These are phyloP conservation scores for Camillea tinctor DNA, from an alignment of 2,329 filamentous ascomycete genomes.

Conservation along the genomic window DNA sequence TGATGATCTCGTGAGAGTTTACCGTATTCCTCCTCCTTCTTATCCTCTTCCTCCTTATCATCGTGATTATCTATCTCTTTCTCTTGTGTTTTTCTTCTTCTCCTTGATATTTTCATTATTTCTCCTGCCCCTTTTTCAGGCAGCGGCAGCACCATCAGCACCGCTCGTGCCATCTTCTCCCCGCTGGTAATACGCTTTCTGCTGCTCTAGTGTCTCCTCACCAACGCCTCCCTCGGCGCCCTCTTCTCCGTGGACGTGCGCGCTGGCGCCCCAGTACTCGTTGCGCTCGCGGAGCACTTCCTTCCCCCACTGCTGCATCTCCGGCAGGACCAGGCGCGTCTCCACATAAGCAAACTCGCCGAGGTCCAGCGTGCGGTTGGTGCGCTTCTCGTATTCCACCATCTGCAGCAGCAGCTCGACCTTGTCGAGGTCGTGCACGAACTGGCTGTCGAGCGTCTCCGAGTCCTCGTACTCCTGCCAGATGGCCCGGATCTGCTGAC, in stretches of 20 bases:
- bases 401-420: conserved; percentile 93
- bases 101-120: neutral
- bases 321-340: conserved; percentile 67
- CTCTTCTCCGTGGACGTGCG: conserved; percentile 46
- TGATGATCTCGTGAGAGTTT: too few species aligned
- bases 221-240: conserved; percentile 41
- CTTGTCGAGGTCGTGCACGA: conserved; percentile 97
- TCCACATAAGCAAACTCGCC: conserved; percentile 85
- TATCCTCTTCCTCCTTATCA: too few species aligned
- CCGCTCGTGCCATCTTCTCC: conserved; percentile 4
- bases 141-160: neutral
- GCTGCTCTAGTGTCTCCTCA: conserved; percentile 37
- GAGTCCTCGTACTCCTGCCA: conserved; percentile 97
- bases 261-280: conserved; percentile 63
- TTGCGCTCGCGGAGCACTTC: conserved; percentile 75
- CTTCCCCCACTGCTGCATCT: conserved; percentile 77
- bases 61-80: too few species aligned
- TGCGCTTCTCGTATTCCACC: conserved; percentile 86
- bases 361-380: conserved; percentile 67
- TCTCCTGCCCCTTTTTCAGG: neutral
- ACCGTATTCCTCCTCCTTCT: too few species aligned
- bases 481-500: conserved; percentile 69
- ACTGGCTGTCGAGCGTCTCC: conserved; percentile 77
- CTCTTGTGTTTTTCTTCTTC: neutral
- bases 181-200: conserved; percentile 50